Conservation (phyloP, 495 filamentous ascomycete species). For the Lentithecium fluviatile region DNA sequence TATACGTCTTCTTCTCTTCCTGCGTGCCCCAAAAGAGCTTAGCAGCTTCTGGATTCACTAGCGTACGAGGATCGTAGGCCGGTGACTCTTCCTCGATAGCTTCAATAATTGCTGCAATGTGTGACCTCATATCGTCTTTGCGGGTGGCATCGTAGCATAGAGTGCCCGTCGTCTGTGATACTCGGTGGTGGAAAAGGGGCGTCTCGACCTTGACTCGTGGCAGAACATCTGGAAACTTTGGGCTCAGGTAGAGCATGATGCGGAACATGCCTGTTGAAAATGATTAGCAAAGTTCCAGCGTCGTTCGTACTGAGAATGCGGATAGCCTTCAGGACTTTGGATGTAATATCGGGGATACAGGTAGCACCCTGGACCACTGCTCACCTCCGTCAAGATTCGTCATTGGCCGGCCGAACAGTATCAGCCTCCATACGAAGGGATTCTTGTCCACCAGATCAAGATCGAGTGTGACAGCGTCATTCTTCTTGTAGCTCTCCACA, state of each 20-base stretch:
- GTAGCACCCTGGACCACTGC: too few relatives aligned
- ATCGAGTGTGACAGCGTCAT: conserved; percentile 67
- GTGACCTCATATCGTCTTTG: conserved; percentile 74
- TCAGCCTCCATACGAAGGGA: conserved; percentile 65
- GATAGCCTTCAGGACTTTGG: too few relatives aligned
- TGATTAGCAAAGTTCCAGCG: too few relatives aligned
- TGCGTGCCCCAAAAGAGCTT: conserved; percentile 82
- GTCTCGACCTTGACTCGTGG: conserved; percentile 81
- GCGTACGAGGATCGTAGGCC: conserved; percentile 84
- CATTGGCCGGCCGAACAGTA: conserved; percentile 89
- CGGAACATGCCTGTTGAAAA: conserved; percentile 67
- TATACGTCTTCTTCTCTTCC: conserved; percentile 80
- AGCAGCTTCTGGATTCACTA: conserved; percentile 83
- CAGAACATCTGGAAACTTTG: conserved; percentile 89
- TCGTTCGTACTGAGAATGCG: too few relatives aligned
- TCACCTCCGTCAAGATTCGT: conserved; percentile 84
- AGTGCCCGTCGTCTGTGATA: conserved; percentile 66
- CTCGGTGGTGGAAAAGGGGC: conserved; percentile 82
- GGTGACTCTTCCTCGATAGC: conserved; percentile 83
- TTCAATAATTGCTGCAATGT: conserved; percentile 81
- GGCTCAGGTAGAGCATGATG: conserved; percentile 76
- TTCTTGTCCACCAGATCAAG: conserved; percentile 72
- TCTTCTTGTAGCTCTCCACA: conserved; percentile 65
- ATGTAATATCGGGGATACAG: too few relatives aligned
- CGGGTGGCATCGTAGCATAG: conserved; percentile 78